Evolutionary conservation across 768 basidiomycete species (phyloP).

Genomic region (Leccinum imitatum): DNA sequence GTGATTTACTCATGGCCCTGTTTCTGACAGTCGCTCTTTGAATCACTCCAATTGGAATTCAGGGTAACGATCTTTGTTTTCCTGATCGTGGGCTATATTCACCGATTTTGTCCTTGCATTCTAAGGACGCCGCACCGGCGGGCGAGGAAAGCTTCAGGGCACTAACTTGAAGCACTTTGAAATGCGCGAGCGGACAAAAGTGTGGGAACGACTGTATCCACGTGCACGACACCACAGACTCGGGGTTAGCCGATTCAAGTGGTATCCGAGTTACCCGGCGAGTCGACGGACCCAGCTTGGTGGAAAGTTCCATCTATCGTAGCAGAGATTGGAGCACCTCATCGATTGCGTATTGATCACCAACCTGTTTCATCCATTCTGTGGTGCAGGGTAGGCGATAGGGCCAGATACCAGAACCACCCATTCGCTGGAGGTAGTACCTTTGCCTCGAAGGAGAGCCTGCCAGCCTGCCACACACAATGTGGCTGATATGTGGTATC

Average conservation of each 20-base stretch:
- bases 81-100: too few relatives aligned
- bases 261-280: neutral
- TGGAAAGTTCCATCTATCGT: neutral
- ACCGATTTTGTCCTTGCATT: neutral
- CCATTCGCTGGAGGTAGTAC: neutral
- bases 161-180: neutral
- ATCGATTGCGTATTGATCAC: neutral
- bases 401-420: neutral
- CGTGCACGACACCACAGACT: neutral
- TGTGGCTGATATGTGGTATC: neutral
- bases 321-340: neutral
- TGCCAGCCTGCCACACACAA: neutral
- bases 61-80: neutral
- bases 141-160: too few relatives aligned
- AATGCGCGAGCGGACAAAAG: too few relatives aligned
- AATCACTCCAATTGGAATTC: neutral
- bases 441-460: neutral
- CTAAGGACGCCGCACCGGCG: too few relatives aligned
- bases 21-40: neutral
- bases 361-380: neutral
- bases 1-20: neutral
- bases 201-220: too few relatives aligned
- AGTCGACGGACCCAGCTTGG: neutral
- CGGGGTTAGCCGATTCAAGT: neutral
- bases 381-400: neutral